phyloP scores from a whole-genome alignment of 371 early-diverging fungal species.

The Lichtheimia ramosa region DNA sequence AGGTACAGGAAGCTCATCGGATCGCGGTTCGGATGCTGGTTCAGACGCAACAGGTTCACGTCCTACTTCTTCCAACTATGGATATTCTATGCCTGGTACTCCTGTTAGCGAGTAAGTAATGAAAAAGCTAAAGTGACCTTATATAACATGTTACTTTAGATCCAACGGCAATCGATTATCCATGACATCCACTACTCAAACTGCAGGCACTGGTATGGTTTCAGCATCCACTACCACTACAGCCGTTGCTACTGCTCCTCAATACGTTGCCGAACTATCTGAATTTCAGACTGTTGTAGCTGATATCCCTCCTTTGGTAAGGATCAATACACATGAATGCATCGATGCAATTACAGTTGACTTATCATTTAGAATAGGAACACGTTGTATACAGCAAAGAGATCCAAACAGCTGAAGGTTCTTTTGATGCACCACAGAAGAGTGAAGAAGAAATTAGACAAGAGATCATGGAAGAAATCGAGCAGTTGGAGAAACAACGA shows the following conservation, averaged over 20 bases:
- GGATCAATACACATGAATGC: no score
- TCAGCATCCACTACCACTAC: constrained; percentile 13
- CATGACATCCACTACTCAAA: constrained; percentile 4
- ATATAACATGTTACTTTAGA: no score
- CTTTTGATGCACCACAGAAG: constrained; percentile 55
- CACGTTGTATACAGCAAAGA: constrained; percentile 90
- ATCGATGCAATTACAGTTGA: background rate
- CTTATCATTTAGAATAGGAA: constrained; percentile 52
- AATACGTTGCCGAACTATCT: constrained; percentile 57
- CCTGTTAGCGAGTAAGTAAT: constrained; percentile 43
- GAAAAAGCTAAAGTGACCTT: no score
- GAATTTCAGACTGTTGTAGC: constrained; percentile 69
- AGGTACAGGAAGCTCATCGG: constrained; percentile 40
- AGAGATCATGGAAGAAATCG: constrained; percentile 60
- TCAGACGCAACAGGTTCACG: constrained; percentile 49
- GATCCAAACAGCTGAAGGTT: constrained; percentile 77
- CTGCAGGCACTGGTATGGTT: background rate
- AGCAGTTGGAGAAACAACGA: constrained; percentile 59
- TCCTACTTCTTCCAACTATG: constrained; percentile 41
- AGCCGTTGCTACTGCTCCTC: constrained; percentile 18
- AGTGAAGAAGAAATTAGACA: constrained; percentile 65
- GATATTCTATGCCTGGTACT: constrained; percentile 45
- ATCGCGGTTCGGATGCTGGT: constrained; percentile 56
- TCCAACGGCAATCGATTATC: constrained; percentile 32
- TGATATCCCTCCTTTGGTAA: constrained; percentile 83